Evolutionary conservation across 495 filamentous ascomycete genomes (phyloP).

Genomic region (Daldinia caldariorum): DNA sequence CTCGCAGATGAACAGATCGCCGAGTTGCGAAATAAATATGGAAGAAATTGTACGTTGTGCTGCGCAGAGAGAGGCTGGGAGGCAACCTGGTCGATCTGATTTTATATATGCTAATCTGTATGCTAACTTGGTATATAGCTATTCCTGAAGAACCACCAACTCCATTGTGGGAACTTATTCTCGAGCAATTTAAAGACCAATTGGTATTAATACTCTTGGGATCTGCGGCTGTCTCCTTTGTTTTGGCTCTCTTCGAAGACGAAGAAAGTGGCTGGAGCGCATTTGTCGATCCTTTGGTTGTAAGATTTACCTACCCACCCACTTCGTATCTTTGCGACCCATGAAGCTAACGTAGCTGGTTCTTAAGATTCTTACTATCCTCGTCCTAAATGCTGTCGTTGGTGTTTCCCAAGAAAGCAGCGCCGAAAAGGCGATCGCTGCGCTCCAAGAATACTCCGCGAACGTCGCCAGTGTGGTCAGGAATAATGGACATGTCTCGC

Average conservation of each 20-base stretch:
- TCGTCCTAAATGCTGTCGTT: slow-evolving; percentile 95
- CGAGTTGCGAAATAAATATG: slow-evolving; percentile 71
- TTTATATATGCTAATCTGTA: slow-evolving; percentile 34
- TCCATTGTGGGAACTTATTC: slow-evolving; percentile 92
- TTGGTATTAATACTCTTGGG: slow-evolving; percentile 94
- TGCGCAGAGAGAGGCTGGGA: neutral
- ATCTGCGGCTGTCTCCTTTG: slow-evolving; percentile 93
- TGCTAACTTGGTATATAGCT: slow-evolving; percentile 62
- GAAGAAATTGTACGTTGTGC: slow-evolving; percentile 78
- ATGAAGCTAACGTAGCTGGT: slow-evolving; percentile 20
- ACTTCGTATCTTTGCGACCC: slow-evolving; percentile 18
- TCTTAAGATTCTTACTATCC: slow-evolving; percentile 89
- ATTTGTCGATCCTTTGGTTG: slow-evolving; percentile 97
- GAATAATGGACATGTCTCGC: slow-evolving; percentile 73
- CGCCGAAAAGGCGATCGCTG: slow-evolving; percentile 98
- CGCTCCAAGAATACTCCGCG: slow-evolving; percentile 98
- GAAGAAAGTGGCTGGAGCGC: slow-evolving; percentile 88
- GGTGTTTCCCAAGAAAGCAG: slow-evolving; percentile 99
- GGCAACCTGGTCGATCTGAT: slow-evolving; percentile 23
- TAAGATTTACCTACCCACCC: slow-evolving; percentile 56
- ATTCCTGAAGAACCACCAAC: slow-evolving; percentile 97
- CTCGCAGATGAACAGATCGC: slow-evolving; percentile 76
- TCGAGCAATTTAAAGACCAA: slow-evolving; percentile 99
- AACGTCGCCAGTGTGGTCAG: slow-evolving; percentile 96
- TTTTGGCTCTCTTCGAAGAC: slow-evolving; percentile 92